Percentiles rank a stretch among this genome's conserved stretches.
Evolutionary conservation across 805 yeast species (phyloP).

Genomic region (Metahyphopichia silvanorum): DNA sequence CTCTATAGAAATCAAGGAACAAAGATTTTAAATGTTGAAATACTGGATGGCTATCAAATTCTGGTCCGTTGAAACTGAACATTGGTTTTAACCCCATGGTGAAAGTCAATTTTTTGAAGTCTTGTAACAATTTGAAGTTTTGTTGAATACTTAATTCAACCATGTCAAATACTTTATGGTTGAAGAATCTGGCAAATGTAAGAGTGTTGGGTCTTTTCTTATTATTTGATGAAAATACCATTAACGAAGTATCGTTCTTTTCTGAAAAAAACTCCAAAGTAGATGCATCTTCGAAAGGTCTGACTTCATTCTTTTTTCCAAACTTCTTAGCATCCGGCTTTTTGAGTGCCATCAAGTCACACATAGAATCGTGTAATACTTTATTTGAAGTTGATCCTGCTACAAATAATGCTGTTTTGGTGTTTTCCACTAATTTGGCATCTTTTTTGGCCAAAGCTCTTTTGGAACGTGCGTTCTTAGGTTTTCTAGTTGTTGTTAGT

Average conservation of each 20-base stretch:
- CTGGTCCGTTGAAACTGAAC: constrained; percentile 90
- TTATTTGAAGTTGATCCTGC: constrained; percentile 84
- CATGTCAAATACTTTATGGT: constrained; percentile 90
- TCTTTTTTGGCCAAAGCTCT: constrained; percentile 89
- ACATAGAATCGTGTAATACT: constrained; percentile 81
- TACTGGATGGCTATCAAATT: constrained; percentile 85
- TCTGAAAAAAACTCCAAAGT: constrained; percentile 89
- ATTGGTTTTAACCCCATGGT: constrained; percentile 89
- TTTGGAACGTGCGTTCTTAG: constrained; percentile 93
- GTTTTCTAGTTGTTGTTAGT: no score
- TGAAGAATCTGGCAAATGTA: constrained; percentile 86
- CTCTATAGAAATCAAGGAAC: constrained; percentile 88
- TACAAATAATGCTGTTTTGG: constrained; percentile 84
- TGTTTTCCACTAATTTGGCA: constrained; percentile 84
- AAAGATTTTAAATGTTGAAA: constrained; percentile 82
- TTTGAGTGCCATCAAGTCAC: constrained; percentile 84
- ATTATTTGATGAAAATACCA: constrained; percentile 75
- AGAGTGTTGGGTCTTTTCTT: constrained; percentile 92
- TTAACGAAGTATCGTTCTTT: constrained; percentile 85
- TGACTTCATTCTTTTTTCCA: constrained; percentile 79
- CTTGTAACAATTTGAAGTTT: constrained; percentile 65
- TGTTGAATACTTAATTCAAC: constrained; percentile 75
- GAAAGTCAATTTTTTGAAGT: constrained; percentile 78
- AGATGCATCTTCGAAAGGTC: constrained; percentile 89
- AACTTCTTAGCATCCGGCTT: constrained; percentile 89